Evolutionary conservation across 176 grass and related monocot species (phyloP).

Genomic region (Phoenix dactylifera): DNA sequence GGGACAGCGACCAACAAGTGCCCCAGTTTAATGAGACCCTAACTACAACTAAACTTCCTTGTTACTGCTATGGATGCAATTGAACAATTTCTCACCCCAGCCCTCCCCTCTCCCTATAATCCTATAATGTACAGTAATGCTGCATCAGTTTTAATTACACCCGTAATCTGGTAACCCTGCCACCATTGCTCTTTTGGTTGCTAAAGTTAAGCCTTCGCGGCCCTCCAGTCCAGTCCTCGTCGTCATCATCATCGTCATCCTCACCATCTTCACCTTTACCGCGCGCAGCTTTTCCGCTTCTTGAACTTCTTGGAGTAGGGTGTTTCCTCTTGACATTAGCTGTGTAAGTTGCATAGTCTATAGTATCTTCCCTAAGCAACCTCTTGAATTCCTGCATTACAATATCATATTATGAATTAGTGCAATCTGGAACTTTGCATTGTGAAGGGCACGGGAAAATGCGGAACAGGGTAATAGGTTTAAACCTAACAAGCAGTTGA

Average conservation of each 20-base stretch:
- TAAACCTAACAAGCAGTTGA: too few relatives aligned
- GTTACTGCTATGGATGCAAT: slow-evolving; percentile 1
- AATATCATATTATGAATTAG: slow-evolving; percentile 1
- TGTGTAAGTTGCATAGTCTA: slow-evolving; percentile 63
- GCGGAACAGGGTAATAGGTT: neutral
- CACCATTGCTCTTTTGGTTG: slow-evolving; percentile 42
- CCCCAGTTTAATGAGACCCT: slow-evolving; percentile 7
- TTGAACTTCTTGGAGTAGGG: slow-evolving; percentile 58
- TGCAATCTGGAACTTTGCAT: too few relatives aligned
- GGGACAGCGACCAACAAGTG: too few relatives aligned
- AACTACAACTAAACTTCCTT: slow-evolving; percentile 9
- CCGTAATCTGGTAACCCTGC: slow-evolving; percentile 67
- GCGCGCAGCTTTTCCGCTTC: slow-evolving; percentile 40
- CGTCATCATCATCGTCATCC: slow-evolving; percentile 16
- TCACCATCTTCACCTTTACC: slow-evolving; percentile 19
- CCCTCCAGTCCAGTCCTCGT: slow-evolving; percentile 54
- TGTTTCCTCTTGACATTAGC: slow-evolving; percentile 58
- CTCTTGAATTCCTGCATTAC: slow-evolving; percentile 81
- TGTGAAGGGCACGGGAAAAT: too few relatives aligned
- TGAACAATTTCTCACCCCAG: neutral
- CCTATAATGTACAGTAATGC: slow-evolving; percentile 52
- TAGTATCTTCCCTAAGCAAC: slow-evolving; percentile 69
- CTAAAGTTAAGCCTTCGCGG: slow-evolving; percentile 67
- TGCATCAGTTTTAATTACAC: slow-evolving; percentile 41
- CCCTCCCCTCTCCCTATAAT: slow-evolving; percentile 5